phyloP scores from a whole-genome alignment of 1,284 basidiomycete genomes.

The Violaceomyces palustris region DNA sequence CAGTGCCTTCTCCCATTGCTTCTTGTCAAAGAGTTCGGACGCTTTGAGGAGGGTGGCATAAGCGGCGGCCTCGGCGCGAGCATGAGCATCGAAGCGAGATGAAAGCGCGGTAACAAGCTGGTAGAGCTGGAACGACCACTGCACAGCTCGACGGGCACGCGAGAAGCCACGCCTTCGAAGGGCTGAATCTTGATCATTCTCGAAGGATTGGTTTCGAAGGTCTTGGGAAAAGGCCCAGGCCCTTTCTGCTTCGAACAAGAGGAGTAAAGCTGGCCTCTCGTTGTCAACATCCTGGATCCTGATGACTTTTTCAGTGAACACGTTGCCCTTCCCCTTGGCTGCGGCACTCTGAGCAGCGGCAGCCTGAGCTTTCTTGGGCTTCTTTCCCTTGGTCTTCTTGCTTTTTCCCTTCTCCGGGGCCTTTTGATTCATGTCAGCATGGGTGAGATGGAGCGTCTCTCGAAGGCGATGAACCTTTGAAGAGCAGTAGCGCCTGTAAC shows the following conservation, averaged over 20 bases:
- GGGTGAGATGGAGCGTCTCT: conserved; percentile 74
- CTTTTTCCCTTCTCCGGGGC: conserved; percentile 5
- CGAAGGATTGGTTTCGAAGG: conserved; percentile 61
- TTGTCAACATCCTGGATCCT: conserved; percentile 29
- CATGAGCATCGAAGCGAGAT: conserved; percentile 23
- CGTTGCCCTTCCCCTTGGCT: conserved; percentile 68
- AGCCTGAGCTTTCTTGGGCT: conserved; percentile 26
- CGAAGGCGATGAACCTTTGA: conserved; percentile 83
- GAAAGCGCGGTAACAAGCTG: conserved; percentile 66
- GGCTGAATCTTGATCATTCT: conserved; percentile 59
- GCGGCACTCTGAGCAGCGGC: conserved; percentile 35
- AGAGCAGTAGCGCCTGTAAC: conserved; percentile 82
- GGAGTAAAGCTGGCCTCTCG: conserved; percentile 57
- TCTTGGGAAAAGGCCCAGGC: conserved; percentile 88
- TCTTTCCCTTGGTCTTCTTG: conserved; percentile 21
- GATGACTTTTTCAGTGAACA: conserved; percentile 61
- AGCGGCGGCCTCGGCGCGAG: conserved; percentile 51
- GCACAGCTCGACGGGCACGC: conserved; percentile 76
- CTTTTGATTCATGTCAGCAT: conserved; percentile 52
- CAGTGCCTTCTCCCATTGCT: conserved; percentile 69
- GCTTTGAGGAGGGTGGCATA: conserved; percentile 65
- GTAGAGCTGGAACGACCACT: conserved; percentile 74
- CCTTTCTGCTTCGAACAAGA: conserved; percentile 82
- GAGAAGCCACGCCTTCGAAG: conserved; percentile 70
- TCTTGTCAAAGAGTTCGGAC: conserved; percentile 56